Evolutionary conservation across 2,329 filamentous ascomycete genomes (phyloP).

Genomic region (Aspergillaceae sp.): DNA sequence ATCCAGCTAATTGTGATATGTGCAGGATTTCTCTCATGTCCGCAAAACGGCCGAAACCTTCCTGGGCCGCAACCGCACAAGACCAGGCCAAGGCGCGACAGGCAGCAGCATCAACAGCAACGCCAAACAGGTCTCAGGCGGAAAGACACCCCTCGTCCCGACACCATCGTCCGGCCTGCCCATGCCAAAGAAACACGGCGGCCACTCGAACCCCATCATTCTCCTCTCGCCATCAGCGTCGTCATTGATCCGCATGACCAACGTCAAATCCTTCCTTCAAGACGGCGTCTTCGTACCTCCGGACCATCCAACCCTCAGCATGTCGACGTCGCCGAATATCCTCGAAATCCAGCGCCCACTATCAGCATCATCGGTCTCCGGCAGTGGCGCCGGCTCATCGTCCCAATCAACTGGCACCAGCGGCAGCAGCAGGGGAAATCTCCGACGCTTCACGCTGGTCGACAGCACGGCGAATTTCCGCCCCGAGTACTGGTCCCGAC

Average conservation of each 20-base stretch:
- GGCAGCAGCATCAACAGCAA: conserved; percentile 14
- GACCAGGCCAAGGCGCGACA: conserved; percentile 19
- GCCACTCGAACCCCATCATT: conserved; percentile 74
- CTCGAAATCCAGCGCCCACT: conserved; percentile 75
- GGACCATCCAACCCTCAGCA: conserved; percentile 53
- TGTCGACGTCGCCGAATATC: conserved; percentile 63
- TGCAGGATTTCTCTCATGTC: conserved; percentile 84
- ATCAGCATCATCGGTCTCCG: conserved; percentile 37
- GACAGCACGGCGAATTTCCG: conserved; percentile 92
- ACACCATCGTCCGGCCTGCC: conserved; percentile 32
- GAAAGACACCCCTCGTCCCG: conserved; percentile 24
- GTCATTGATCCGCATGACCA: conserved; percentile 86
- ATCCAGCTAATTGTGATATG: too few relatives aligned
- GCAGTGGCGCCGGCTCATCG: conserved; percentile 12
- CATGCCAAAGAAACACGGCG: conserved; percentile 33
- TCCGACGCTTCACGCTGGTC: conserved; percentile 89
- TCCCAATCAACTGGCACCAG: conserved; percentile 14
- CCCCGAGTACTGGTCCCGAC: conserved; percentile 91
- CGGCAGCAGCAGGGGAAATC: conserved; percentile 39
- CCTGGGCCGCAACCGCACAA: conserved; percentile 46
- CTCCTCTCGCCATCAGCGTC: conserved; percentile 93
- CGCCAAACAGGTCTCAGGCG: conserved; percentile 10
- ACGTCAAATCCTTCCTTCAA: conserved; percentile 90
- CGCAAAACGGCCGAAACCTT: conserved; percentile 76
- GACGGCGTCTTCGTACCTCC: conserved; percentile 71